Percentiles rank a stretch among this genome's conserved stretches.
These are phyloP conservation scores for Cyberlindnera mississippiensis DNA, from an alignment of 805 yeast genomes.

Conservation along the genomic window DNA sequence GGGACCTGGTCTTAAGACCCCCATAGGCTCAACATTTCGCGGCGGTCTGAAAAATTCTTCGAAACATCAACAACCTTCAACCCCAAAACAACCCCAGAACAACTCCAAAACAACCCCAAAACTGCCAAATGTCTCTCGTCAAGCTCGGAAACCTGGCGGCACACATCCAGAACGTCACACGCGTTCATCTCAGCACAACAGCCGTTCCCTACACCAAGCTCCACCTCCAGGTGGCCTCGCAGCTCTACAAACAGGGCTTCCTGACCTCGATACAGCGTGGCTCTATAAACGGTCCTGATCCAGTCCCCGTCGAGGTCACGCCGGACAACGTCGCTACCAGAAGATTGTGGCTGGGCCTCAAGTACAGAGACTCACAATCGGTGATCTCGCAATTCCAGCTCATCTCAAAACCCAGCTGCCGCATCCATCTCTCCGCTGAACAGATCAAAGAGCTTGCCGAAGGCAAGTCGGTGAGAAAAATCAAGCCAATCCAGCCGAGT, in stretches of 20 bases:
- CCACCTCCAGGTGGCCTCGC: conserved; percentile 79
- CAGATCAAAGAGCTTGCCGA: conserved; percentile 72
- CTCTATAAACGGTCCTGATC: conserved; percentile 79
- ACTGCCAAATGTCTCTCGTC: conserved; percentile 73
- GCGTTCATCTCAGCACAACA: conserved; percentile 69
- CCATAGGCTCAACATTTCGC: background rate
- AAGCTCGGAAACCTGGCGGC: conserved; percentile 81
- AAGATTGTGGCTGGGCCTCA: conserved; percentile 87
- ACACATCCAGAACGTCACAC: conserved; percentile 83
- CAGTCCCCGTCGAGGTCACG: conserved; percentile 67
- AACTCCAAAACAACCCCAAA: background rate
- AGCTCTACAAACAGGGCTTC: conserved; percentile 88
- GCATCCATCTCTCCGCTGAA: conserved; percentile 54
- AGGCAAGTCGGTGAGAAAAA: conserved; percentile 70
- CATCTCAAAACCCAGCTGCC: conserved; percentile 81
- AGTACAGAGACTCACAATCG: conserved; percentile 76
- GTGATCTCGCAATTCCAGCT: conserved; percentile 69
- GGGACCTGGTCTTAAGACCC: background rate
- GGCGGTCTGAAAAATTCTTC: conserved; percentile 9
- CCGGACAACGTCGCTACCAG: conserved; percentile 84
- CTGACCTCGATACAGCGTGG: conserved; percentile 83
- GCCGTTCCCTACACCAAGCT: conserved; percentile 79
- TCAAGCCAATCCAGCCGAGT: conserved; percentile 83
- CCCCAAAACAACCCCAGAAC: background rate
- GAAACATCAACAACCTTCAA: conserved; percentile 4